Evolutionary conservation across 352 stramenopile species (phyloP).

Genomic region (Globisporangium canariense): DNA sequence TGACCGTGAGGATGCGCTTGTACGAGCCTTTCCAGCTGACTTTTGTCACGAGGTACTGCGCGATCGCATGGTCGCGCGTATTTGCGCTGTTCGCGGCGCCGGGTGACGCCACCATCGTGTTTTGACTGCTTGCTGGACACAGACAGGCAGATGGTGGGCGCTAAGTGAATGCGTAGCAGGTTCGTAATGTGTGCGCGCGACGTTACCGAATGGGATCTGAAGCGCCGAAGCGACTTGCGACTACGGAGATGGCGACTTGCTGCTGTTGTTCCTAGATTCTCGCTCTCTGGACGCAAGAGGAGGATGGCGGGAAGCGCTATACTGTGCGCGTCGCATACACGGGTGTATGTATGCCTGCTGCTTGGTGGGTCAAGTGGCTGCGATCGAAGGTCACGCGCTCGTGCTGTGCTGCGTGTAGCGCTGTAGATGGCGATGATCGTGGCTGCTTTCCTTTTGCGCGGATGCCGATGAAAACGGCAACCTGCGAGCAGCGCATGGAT

Average conservation of each 20-base stretch:
- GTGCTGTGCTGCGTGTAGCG: background rate
- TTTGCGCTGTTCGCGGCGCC: background rate
- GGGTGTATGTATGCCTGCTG: no score
- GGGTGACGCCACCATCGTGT: background rate
- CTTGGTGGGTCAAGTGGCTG: no score
- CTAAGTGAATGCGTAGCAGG: background rate
- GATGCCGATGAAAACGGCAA: background rate
- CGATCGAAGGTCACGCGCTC: background rate
- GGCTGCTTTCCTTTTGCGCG: background rate
- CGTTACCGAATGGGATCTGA: background rate
- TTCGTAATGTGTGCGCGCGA: background rate
- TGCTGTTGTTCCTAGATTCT: background rate
- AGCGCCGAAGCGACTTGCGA: background rate
- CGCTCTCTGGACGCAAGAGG: background rate
- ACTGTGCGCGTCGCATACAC: background rate
- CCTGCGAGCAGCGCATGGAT: background rate
- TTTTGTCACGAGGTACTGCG: slow-evolving; percentile 69
- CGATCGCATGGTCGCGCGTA: slow-evolving; percentile 34
- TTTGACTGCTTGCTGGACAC: background rate
- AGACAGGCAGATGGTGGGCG: background rate
- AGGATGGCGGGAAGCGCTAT: background rate
- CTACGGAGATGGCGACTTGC: no score
- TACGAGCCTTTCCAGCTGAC: slow-evolving; percentile 66
- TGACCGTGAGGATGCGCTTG: slow-evolving; percentile 55
- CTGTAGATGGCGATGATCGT: background rate